A percentile compares a stretch with the other conserved stretches of the same genome.
These are phyloP conservation scores for Neonectria faginata DNA, from an alignment of 2,329 filamentous ascomycete species.

Conservation along the genomic window DNA sequence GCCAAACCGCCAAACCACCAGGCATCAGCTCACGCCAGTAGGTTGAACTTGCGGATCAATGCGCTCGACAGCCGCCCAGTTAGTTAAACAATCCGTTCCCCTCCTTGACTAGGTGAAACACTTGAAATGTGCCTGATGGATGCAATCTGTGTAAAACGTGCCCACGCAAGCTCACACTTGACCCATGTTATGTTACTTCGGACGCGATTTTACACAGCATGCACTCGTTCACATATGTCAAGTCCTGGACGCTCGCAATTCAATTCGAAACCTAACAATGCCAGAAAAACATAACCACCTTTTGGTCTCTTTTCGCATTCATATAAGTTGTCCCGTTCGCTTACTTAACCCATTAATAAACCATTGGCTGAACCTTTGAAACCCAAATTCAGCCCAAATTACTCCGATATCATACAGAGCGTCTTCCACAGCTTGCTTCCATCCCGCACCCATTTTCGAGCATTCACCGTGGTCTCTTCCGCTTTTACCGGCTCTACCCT, in stretches of 20 bases:
- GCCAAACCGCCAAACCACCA: conserved; percentile 19
- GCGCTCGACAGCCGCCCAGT: conserved; percentile 3
- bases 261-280: neutral
- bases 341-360: conserved; percentile 23
- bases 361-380: conserved; percentile 6
- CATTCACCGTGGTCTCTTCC: neutral
- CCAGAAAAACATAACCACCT: conserved; percentile 11
- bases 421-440: neutral
- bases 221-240: neutral
- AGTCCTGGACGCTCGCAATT: neutral
- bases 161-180: conserved; percentile 4
- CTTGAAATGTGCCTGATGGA: neutral
- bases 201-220: neutral
- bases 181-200: neutral
- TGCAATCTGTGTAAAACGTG: conserved; percentile 10
- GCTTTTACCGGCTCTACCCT: neutral
- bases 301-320: conserved; percentile 17
- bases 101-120: conserved; percentile 7
- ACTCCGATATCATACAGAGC: conserved; percentile 23
- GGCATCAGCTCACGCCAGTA: conserved; percentile 6
- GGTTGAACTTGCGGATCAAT: conserved; percentile 13
- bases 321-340: conserved; percentile 11
- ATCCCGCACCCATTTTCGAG: conserved; percentile 8
- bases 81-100: neutral
- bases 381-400: conserved; percentile 4